Percentiles rank a stretch among this genome's conserved stretches.
Conservation (phyloP, 805 yeast species). For the Kodamaea fukazawae region DNA sequence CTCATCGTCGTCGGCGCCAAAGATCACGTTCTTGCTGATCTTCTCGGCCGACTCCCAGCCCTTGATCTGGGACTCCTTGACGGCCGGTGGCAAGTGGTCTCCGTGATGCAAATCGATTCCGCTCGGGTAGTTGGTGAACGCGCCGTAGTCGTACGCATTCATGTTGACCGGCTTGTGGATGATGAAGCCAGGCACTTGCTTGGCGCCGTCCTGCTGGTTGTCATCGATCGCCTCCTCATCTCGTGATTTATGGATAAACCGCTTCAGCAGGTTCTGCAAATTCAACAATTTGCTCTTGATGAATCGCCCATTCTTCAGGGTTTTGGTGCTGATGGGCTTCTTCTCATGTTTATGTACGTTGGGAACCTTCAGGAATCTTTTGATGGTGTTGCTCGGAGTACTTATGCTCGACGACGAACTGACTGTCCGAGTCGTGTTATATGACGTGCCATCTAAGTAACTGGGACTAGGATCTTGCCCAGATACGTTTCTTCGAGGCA, state of each 20-base stretch:
- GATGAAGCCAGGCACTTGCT: constrained; percentile 23
- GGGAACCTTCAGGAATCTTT: constrained; percentile 24
- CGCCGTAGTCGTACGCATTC: constrained; percentile 37
- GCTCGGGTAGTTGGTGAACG: constrained; percentile 25
- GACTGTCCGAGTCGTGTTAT: constrained; percentile 30
- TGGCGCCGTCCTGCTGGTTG: constrained; percentile 5
- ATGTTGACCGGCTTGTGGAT: constrained; percentile 32
- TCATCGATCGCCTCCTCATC: constrained; percentile 3
- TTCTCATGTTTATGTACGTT: constrained; percentile 6
- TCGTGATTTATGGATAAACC: constrained; percentile 5
- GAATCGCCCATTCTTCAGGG: constrained; percentile 25
- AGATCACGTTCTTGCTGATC: constrained; percentile 34
- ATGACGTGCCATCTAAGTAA: constrained; percentile 6
- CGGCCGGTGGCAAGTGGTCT: constrained; percentile 28
- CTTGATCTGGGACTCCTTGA: constrained; percentile 40
- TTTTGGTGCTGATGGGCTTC: constrained; percentile 11
- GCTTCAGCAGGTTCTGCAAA: constrained; percentile 37
- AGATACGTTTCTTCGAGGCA: not conserved
- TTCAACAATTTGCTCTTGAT: constrained; percentile 39
- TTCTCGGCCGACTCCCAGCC: constrained; percentile 48
- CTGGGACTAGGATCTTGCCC: constrained; percentile 5
- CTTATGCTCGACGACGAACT: constrained; percentile 36
- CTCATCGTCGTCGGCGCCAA: constrained; percentile 28
- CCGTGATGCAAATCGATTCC: constrained; percentile 17
- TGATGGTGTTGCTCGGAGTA: constrained; percentile 41